phyloP scores from a whole-genome alignment of 2,329 filamentous ascomycete species.

The Fusarium sp. region DNA sequence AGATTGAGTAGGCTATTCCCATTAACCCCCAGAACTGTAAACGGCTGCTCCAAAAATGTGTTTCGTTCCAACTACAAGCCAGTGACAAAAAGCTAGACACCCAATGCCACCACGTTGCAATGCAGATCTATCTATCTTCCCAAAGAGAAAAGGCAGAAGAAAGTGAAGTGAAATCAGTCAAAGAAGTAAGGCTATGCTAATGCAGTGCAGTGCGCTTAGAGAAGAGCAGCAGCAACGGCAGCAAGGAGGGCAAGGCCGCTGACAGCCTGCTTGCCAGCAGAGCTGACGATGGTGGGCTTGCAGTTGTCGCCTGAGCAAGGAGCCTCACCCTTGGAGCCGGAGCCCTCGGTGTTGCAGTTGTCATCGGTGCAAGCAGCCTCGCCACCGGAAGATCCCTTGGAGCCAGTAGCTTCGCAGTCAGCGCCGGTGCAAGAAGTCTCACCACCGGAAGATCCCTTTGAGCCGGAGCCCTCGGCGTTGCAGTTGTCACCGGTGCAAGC shows the following conservation, averaged over 20 bases:
- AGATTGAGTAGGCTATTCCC: slow-evolving; percentile 1
- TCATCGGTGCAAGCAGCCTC: not conserved
- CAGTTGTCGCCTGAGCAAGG: not conserved
- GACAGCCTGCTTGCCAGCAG: slow-evolving; percentile 41
- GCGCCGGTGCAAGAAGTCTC: too few relatives aligned
- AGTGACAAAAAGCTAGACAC: slow-evolving; percentile 10
- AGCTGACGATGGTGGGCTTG: slow-evolving; percentile 31
- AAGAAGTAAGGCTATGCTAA: not conserved
- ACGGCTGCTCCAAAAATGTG: not conserved
- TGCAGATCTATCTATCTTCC: slow-evolving; percentile 4
- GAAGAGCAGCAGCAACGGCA: slow-evolving; percentile 32
- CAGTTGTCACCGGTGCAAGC: not conserved
- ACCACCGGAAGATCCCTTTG: not conserved
- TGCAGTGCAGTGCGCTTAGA: slow-evolving; percentile 19
- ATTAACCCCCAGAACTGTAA: not conserved
- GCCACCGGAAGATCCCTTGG: not conserved
- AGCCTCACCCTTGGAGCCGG: slow-evolving; percentile 1
- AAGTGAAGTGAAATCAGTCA: not conserved
- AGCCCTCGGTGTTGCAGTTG: not conserved
- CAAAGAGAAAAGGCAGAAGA: slow-evolving; percentile 29
- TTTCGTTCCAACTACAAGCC: slow-evolving; percentile 31
- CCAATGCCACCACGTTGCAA: slow-evolving; percentile 16
- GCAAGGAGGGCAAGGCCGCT: slow-evolving; percentile 37
- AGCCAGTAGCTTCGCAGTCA: not conserved
- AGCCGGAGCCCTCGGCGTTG: not conserved